Evolutionary conservation across 2,329 filamentous ascomycete species (phyloP), one percentile per base, ranked within the genome.

Genomic region (Pseudogymnoascus sp.): DNA sequence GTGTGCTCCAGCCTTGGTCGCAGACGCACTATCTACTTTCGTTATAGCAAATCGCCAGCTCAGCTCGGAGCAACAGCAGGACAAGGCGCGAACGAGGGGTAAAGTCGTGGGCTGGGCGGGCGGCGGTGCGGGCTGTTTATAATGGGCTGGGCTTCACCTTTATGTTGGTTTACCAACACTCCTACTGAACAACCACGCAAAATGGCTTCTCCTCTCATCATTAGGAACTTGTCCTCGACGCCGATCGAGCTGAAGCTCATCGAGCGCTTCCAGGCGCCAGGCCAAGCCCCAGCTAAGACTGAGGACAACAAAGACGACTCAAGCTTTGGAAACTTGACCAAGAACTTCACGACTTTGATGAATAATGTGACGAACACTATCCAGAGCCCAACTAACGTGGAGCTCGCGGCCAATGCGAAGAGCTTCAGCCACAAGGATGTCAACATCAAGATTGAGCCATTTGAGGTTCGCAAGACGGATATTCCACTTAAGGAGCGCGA

Each of bases 221-320:
- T 97, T 70, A 91, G 93, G 70, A 97, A 97, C 75, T 79, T 96
- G 67, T 93, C 90, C 50, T 80, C 84, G 64, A 86, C 83, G 59
- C 81, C 86, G n/a, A 79, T 96, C 63, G 84, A 87, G 68, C 82
- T 97, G 69, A 87, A 86, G 74, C 75, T 80, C 65, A 79, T 93
- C 64, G 89, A 96, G 77, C 87, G 88, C 68, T 92, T 92, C 73
- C 83, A 86, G 68, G 81, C 78, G 56, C 79, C 74, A 31, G 74
- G 74, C 63, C 74, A 81, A 66, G 74, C 79, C 14, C 68, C 73
- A 64, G 65, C 66, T 65, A 63, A 72, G 64, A 65, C 70, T 64
- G 66, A 67, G 64, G 71, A 69, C 67, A 74, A 66, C 38, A 66
- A 76, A 37, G 68, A 76, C 38, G 68, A 68, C 14, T 60, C 59